Conservation (phyloP, 2,329 filamentous ascomycete species). For the Karstenula rhodostoma region DNA sequence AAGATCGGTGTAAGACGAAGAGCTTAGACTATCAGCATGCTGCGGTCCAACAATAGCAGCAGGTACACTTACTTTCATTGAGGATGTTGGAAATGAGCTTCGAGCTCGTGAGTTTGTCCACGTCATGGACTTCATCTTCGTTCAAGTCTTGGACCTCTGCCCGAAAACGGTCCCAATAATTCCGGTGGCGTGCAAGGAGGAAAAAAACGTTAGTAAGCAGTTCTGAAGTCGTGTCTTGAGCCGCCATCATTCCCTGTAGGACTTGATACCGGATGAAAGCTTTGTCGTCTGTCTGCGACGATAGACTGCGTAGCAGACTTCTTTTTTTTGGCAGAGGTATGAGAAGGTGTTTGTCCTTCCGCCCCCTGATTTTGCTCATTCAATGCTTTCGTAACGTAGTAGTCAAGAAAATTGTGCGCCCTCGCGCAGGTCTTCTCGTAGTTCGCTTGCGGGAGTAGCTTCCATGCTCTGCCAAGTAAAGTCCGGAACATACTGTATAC, state of each 20-base stretch:
- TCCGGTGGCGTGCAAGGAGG: neutral
- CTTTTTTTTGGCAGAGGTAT: neutral
- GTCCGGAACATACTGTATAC: slow-evolving; percentile 27
- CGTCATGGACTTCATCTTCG: too few relatives aligned
- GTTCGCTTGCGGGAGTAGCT: slow-evolving; percentile 42
- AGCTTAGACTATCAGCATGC: too few relatives aligned
- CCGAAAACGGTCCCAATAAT: neutral
- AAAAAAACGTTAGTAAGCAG: neutral
- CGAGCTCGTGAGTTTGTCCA: neutral
- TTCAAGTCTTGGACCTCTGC: too few relatives aligned
- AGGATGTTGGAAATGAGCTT: neutral
- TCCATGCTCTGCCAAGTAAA: neutral
- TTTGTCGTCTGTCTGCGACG: neutral
- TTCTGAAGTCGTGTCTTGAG: neutral
- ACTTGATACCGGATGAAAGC: neutral
- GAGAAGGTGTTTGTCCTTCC: too few relatives aligned
- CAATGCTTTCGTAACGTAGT: neutral
- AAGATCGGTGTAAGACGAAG: slow-evolving; percentile 24
- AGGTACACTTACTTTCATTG: too few relatives aligned
- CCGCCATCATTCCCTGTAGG: neutral
- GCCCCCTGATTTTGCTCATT: neutral
- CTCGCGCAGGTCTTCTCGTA: neutral
- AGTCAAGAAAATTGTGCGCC: neutral
- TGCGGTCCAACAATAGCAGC: too few relatives aligned
- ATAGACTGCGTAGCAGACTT: neutral